These are phyloP conservation scores for Eragrostis curvula DNA, from an alignment of 176 grass and related monocot species.

Conservation along the genomic window DNA sequence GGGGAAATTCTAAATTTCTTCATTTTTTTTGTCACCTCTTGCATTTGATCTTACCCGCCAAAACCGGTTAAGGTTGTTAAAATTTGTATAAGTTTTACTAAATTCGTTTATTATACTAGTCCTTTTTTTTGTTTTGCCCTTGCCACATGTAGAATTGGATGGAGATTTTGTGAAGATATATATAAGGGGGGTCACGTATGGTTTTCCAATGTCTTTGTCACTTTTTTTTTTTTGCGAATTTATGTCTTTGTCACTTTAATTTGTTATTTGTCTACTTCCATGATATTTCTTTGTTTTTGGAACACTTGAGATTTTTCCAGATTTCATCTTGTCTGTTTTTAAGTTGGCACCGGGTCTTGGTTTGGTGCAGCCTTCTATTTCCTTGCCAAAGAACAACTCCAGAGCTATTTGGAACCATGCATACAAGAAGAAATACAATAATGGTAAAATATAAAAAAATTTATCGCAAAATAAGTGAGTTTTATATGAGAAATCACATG, in stretches of 20 bases:
- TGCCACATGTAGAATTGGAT: slow-evolving; percentile 5
- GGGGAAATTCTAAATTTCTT: background rate
- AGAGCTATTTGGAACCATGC: background rate
- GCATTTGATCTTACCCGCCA: too few species aligned
- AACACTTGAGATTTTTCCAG: background rate
- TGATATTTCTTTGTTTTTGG: background rate
- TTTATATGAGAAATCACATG: too few species aligned
- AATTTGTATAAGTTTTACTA: background rate
- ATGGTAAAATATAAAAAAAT: background rate
- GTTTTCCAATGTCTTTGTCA: too few species aligned
- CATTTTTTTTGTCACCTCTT: too few species aligned
- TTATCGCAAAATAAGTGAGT: background rate
- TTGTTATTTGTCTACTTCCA: background rate
- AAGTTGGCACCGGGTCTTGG: background rate
- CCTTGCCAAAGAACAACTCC: background rate
- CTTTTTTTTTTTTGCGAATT: too few species aligned
- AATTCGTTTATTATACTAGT: background rate
- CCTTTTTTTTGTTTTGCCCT: background rate
- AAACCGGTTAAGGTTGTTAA: background rate
- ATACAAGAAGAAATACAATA: background rate
- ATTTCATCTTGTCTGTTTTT: background rate
- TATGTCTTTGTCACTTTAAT: slow-evolving; percentile 25
- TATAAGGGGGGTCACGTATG: too few species aligned
- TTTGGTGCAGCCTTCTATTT: background rate
- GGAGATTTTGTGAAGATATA: background rate